These are phyloP conservation scores for Coemansia sp. DNA, from an alignment of 192 early-diverging fungal genomes.

Conservation along the genomic window DNA sequence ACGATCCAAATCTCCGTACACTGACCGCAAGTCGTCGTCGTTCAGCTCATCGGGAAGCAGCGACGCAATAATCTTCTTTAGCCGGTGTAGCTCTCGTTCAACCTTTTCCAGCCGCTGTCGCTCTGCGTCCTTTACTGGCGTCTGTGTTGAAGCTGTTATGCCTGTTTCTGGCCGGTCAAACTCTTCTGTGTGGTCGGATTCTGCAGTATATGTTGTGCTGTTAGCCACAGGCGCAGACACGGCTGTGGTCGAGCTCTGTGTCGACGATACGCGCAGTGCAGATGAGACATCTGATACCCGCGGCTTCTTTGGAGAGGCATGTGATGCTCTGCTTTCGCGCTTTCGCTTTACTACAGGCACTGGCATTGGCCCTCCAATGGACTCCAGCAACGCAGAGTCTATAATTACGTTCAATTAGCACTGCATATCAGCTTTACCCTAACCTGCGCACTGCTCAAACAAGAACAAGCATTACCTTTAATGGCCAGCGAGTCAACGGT, in stretches of 20 bases:
- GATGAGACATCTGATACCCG: neutral
- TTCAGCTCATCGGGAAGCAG: slow-evolving; percentile 45
- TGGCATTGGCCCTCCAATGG: neutral
- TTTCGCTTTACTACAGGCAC: slow-evolving; percentile 1
- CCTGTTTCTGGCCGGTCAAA: neutral
- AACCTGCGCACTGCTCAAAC: neutral
- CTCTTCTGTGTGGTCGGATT: neutral
- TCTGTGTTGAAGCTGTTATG: neutral
- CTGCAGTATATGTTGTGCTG: neutral
- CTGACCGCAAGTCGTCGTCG: slow-evolving; percentile 50
- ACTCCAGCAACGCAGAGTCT: neutral
- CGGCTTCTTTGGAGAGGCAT: neutral
- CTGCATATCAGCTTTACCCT: neutral
- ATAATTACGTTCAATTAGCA: neutral
- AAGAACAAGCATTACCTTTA: neutral
- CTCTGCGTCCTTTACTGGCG: slow-evolving; percentile 23
- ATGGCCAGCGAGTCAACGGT: slow-evolving; percentile 27
- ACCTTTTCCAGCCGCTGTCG: slow-evolving; percentile 41
- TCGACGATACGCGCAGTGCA: neutral
- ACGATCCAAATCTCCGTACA: slow-evolving; percentile 43
- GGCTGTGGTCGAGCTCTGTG: slow-evolving; percentile 13
- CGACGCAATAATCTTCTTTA: slow-evolving; percentile 51
- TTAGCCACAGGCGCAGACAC: slow-evolving; percentile 3
- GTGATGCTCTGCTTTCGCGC: neutral
- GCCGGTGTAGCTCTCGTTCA: slow-evolving; percentile 44